phyloP scores from a whole-genome alignment of 1,139 yeast species.

The Entelexis paramagnoliae region DNA sequence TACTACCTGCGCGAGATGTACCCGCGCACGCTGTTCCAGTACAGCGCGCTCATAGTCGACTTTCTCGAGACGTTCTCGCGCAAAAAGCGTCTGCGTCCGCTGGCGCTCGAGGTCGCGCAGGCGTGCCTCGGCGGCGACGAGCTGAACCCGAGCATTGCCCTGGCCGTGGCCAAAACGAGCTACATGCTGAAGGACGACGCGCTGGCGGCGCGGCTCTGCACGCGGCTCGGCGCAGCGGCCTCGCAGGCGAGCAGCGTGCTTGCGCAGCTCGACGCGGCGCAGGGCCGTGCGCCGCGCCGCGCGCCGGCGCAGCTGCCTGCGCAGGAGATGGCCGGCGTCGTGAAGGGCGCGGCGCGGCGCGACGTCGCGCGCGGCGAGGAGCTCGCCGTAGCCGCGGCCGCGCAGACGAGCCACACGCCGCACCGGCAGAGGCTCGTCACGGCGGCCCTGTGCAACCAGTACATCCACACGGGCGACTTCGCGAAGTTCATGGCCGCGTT shows the following conservation, averaged over 20 bases:
- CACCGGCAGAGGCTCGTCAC: neutral
- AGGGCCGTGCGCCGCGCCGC: neutral
- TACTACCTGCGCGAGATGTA: conserved; percentile 11
- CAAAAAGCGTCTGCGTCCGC: neutral
- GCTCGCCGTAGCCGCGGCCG: neutral
- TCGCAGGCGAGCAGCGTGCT: neutral
- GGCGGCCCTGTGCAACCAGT: conserved; percentile 17
- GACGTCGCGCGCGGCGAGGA: conserved; percentile 7
- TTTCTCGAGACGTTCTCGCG: conserved; percentile 15
- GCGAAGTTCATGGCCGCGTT: conserved; percentile 7
- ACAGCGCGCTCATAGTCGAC: conserved; percentile 12
- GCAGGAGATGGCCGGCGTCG: conserved; percentile 15
- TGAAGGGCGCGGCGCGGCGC: conserved; percentile 9
- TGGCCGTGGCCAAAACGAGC: conserved; percentile 16
- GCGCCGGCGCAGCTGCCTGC: neutral
- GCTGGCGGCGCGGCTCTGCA: conserved; percentile 7
- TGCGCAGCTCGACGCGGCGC: conserved; percentile 2
- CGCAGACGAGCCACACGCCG: neutral
- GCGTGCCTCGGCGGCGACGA: conserved; percentile 1
- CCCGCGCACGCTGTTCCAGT: conserved; percentile 3
- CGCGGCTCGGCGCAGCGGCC: neutral
- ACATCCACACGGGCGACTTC: conserved; percentile 8
- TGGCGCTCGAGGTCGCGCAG: conserved; percentile 16
- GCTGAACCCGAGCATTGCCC: conserved; percentile 12
- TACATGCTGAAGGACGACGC: conserved; percentile 9